A percentile compares a stretch with the other conserved stretches of the same genome.
These are phyloP conservation scores for Phalaenopsis equestris DNA, from an alignment of 106 monocot species.

Conservation along the genomic window DNA sequence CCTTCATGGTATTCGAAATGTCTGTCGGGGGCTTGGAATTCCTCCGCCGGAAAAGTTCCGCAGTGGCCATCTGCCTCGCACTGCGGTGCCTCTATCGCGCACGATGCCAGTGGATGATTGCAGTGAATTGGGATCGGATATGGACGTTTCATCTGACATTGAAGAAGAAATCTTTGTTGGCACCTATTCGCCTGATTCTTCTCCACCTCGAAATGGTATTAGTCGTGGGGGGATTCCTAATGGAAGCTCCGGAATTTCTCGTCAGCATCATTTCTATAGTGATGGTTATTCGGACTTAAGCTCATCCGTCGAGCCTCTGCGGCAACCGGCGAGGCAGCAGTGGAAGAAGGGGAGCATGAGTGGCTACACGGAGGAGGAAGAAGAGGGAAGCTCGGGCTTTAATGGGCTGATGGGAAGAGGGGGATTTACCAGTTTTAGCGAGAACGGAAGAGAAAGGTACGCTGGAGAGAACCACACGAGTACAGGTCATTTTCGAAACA, in stretches of 20 bases:
- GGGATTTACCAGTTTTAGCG: neutral
- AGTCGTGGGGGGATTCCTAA: conserved; percentile 8
- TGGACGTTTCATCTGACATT: conserved; percentile 61
- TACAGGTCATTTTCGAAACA: neutral
- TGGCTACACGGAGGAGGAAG: conserved; percentile 48
- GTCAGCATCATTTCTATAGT: conserved; percentile 39
- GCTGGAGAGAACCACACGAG: conserved; percentile 10
- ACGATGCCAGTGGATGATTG: conserved; percentile 25
- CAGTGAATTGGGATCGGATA: conserved; percentile 52
- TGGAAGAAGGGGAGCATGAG: conserved; percentile 20
- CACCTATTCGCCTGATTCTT: conserved; percentile 53
- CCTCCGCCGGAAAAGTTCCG: conserved; percentile 83
- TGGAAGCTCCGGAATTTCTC: conserved; percentile 1
- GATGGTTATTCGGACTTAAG: conserved; percentile 74
- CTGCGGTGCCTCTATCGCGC: conserved; percentile 24
- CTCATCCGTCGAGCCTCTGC: conserved; percentile 40
- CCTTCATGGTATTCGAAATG: conserved; percentile 12
- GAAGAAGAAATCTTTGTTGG: conserved; percentile 49
- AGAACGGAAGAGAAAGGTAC: conserved; percentile 9
- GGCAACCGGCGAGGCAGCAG: conserved; percentile 18
- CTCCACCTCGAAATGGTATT: conserved; percentile 34
- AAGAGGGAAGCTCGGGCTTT: conserved; percentile 47
- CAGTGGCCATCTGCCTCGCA: conserved; percentile 58
- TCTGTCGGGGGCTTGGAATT: conserved; percentile 38
- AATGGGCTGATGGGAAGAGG: conserved; percentile 13